A percentile compares a stretch with the other conserved stretches of the same genome.
Evolutionary conservation across 2,329 filamentous ascomycete genomes (phyloP).

Genomic region (Trichoderma oligosporum): DNA sequence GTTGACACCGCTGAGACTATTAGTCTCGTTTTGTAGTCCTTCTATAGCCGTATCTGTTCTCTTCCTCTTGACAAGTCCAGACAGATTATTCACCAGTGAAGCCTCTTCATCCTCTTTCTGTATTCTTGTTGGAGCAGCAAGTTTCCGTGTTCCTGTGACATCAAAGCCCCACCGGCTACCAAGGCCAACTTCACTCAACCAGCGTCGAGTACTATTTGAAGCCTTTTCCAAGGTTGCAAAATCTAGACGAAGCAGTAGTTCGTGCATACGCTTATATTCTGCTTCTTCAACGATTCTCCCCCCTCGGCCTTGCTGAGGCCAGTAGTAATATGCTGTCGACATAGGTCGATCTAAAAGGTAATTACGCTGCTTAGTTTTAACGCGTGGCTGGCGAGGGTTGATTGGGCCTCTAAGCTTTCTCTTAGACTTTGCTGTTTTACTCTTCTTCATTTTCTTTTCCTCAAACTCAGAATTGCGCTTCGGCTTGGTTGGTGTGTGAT

Average conservation of each 20-base stretch:
- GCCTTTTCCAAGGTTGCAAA: conserved; percentile 65
- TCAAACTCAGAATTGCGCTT: conserved; percentile 2
- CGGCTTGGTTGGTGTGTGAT: neutral
- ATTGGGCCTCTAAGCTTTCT: conserved; percentile 57
- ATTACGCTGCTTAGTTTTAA: conserved; percentile 57
- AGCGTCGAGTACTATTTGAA: conserved; percentile 61
- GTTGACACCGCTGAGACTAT: conserved; percentile 37
- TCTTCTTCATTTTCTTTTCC: conserved; percentile 20
- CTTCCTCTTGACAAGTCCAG: conserved; percentile 48
- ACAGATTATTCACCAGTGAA: conserved; percentile 44
- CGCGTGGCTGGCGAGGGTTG: conserved; percentile 57
- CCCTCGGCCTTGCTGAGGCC: conserved; percentile 60
- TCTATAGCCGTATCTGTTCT: conserved; percentile 29
- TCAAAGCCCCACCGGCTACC: conserved; percentile 50
- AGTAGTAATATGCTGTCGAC: conserved; percentile 60
- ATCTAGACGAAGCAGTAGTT: conserved; percentile 68
- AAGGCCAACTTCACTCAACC: conserved; percentile 63
- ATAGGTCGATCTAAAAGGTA: conserved; percentile 48
- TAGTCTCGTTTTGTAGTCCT: conserved; percentile 19
- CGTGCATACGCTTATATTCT: conserved; percentile 64
- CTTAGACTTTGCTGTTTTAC: conserved; percentile 40
- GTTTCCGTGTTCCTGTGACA: conserved; percentile 43
- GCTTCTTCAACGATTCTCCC: conserved; percentile 59
- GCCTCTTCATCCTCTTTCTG: conserved; percentile 7
- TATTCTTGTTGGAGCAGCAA: conserved; percentile 18